These are phyloP conservation scores for Glonium stellatum DNA, from an alignment of 495 filamentous ascomycete species.

Conservation along the genomic window DNA sequence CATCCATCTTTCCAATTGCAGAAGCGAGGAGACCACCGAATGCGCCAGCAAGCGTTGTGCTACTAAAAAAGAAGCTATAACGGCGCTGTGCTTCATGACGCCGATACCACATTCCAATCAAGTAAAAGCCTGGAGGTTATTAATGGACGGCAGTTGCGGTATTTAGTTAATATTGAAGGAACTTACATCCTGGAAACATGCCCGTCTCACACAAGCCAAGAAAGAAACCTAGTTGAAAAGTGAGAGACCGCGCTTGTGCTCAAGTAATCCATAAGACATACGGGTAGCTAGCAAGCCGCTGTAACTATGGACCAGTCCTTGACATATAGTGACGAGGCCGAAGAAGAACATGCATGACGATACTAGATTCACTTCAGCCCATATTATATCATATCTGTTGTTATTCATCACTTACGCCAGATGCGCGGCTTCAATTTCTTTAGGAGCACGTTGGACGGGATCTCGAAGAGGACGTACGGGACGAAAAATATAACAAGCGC, in stretches of 20 bases:
- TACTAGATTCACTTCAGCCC: conserved; percentile 33
- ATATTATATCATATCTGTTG: neutral
- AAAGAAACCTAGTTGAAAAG: conserved; percentile 54
- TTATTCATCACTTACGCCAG: conserved; percentile 49
- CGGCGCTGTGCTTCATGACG: conserved; percentile 80
- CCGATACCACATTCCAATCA: conserved; percentile 77
- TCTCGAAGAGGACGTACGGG: conserved; percentile 79
- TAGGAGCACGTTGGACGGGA: conserved; percentile 82
- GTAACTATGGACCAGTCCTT: conserved; percentile 76
- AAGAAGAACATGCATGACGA: conserved; percentile 77
- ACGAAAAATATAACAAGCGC: conserved; percentile 88
- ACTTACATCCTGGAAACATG: conserved; percentile 66
- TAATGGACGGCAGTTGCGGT: neutral
- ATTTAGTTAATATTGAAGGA: conserved; percentile 14
- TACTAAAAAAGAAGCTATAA: conserved; percentile 84
- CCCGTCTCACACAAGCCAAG: conserved; percentile 81
- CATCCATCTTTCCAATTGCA: conserved; percentile 75
- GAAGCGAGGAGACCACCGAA: conserved; percentile 39
- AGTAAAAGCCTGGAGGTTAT: conserved; percentile 62
- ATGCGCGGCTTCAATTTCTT: conserved; percentile 74
- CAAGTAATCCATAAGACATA: neutral
- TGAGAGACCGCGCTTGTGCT: neutral
- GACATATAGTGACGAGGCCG: conserved; percentile 66
- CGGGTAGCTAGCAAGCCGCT: conserved; percentile 67
- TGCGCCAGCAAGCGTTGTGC: conserved; percentile 51